phyloP scores from a whole-genome alignment of 768 basidiomycete species.

The Xerocomellus amylosporus region DNA sequence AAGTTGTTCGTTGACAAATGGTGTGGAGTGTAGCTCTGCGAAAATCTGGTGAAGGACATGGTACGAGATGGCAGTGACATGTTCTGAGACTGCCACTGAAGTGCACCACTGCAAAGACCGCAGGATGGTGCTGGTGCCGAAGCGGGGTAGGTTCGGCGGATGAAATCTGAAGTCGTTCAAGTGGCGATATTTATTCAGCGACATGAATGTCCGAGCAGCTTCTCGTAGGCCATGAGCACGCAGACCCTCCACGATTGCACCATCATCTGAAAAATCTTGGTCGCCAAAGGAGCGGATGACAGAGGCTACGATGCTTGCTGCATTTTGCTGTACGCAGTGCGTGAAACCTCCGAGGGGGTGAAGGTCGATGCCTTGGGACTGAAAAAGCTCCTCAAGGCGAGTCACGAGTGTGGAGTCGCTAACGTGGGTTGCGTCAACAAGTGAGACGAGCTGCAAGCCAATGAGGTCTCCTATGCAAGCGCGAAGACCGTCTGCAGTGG shows the following conservation, averaged over 20 bases:
- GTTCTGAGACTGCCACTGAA: constrained; percentile 38
- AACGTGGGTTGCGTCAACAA: constrained; percentile 35
- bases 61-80: constrained; percentile 62
- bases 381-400: constrained; percentile 37
- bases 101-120: constrained; percentile 61
- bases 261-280: constrained; percentile 55
- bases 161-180: constrained; percentile 51
- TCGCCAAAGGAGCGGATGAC: constrained; percentile 66
- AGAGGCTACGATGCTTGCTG: constrained; percentile 56
- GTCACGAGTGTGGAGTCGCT: constrained; percentile 20
- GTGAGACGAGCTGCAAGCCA: constrained; percentile 54
- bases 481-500: constrained; percentile 47
- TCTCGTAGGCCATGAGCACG: constrained; percentile 33
- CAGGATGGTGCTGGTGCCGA: constrained; percentile 47
- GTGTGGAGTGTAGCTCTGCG: constrained; percentile 57
- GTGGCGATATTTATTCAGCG: constrained; percentile 51
- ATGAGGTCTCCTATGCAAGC: constrained; percentile 70
- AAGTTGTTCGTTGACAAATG: constrained; percentile 80
- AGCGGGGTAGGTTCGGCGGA: constrained; percentile 64
- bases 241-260: constrained; percentile 50
- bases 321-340: constrained; percentile 38
- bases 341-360: constrained; percentile 34
- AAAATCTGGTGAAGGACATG: constrained; percentile 77
- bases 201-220: constrained; percentile 45
- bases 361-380: constrained; percentile 31